A percentile compares a stretch with the other conserved stretches of the same genome.
phyloP scores from a whole-genome alignment of 1,284 basidiomycete genomes.

The Apiotrichum siamense region DNA sequence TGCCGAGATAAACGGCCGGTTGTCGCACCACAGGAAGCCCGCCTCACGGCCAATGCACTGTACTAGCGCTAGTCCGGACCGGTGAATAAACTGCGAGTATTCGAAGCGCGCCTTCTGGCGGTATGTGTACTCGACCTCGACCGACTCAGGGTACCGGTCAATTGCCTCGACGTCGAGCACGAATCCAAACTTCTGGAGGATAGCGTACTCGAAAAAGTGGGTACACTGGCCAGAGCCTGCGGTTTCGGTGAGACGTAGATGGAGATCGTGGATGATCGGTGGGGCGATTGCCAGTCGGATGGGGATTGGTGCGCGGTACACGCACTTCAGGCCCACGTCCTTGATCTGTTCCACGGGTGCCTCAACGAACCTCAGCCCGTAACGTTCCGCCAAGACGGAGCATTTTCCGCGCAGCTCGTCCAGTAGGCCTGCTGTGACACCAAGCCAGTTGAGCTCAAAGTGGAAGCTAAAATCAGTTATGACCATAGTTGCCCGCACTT shows the following conservation, averaged over 20 bases:
- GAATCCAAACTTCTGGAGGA: conserved; percentile 68
- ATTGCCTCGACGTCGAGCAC: conserved; percentile 80
- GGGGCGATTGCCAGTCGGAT: conserved; percentile 66
- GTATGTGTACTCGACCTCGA: conserved; percentile 86
- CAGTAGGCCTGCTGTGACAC: conserved; percentile 89
- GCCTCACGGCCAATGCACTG: conserved; percentile 71
- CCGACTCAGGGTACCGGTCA: conserved; percentile 64
- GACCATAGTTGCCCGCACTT: conserved; percentile 12
- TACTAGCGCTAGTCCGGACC: conserved; percentile 76
- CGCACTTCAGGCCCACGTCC: conserved; percentile 71
- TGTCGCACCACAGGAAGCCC: conserved; percentile 73
- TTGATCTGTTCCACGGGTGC: conserved; percentile 78
- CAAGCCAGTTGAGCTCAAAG: conserved; percentile 96
- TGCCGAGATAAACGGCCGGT: conserved; percentile 56
- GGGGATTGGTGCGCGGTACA: conserved; percentile 82
- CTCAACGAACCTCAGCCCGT: conserved; percentile 87
- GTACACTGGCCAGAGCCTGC: conserved; percentile 51
- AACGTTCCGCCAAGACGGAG: conserved; percentile 78
- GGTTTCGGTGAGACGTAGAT: conserved; percentile 56
- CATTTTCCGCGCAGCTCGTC: conserved; percentile 83
- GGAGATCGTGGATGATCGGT: conserved; percentile 63
- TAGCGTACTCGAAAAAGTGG: conserved; percentile 73
- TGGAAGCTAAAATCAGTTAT: conserved; percentile 56
- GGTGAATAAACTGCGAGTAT: conserved; percentile 83
- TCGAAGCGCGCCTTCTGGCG: conserved; percentile 60